A percentile compares a stretch with the other conserved stretches of the same genome.
These are phyloP conservation scores for Actinidia chinensis DNA, from an alignment of 179 eudicot species.

Conservation along the genomic window DNA sequence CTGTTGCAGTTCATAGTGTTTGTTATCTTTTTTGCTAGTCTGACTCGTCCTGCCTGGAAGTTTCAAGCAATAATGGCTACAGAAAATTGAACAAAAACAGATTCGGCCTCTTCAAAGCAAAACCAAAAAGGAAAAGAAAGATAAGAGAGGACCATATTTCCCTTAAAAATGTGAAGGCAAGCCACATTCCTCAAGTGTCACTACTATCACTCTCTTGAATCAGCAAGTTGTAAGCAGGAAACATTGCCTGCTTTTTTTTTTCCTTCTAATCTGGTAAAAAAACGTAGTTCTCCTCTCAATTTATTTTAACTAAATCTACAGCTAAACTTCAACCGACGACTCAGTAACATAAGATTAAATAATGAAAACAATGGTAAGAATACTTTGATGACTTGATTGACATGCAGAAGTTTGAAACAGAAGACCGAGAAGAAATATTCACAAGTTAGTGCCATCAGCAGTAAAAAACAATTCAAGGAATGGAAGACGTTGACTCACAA, in stretches of 20 bases:
- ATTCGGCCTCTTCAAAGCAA: background rate
- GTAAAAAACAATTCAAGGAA: background rate
- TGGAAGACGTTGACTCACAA: no score
- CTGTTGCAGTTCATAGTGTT: background rate
- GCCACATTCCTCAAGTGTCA: no score
- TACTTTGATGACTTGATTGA: background rate
- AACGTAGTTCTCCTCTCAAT: background rate
- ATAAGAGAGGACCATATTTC: background rate
- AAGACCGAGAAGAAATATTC: background rate
- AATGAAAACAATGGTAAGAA: no score
- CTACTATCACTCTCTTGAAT: background rate
- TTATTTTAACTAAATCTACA: background rate
- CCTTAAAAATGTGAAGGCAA: background rate
- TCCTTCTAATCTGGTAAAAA: background rate
- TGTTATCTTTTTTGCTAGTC: background rate
- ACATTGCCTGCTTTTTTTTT: background rate
- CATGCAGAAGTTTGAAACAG: background rate
- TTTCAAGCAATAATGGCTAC: conserved; percentile 6
- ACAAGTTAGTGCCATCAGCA: background rate
- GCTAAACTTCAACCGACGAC: background rate
- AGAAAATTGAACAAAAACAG: background rate
- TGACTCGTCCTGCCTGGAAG: no score
- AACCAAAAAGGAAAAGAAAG: background rate
- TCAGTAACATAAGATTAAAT: background rate
- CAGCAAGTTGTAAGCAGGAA: background rate